These are phyloP conservation scores for Rhodotorula paludigena DNA, from an alignment of 768 basidiomycete species.

Conservation along the genomic window DNA sequence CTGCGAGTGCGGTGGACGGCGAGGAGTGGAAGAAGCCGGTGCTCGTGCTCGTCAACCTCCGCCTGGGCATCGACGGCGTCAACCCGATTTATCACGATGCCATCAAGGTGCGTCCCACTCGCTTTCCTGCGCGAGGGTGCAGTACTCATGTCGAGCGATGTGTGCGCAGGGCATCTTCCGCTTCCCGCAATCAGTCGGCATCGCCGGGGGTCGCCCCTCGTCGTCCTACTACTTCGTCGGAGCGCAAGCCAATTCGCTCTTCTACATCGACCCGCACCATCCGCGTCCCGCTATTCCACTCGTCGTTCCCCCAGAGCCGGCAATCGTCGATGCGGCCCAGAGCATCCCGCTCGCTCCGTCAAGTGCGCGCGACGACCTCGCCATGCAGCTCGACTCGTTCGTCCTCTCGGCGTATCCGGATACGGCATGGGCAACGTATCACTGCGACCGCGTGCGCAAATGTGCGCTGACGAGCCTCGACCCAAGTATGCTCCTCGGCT, in stretches of 20 bases:
- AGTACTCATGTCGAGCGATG: background rate
- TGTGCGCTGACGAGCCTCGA: constrained; percentile 86
- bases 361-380: constrained; percentile 1
- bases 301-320: constrained; percentile 35
- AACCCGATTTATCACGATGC: constrained; percentile 92
- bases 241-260: constrained; percentile 74
- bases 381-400: constrained; percentile 41
- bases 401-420: constrained; percentile 68
- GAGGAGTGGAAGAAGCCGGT: constrained; percentile 71
- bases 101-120: constrained; percentile 60
- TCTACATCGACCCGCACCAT: constrained; percentile 52
- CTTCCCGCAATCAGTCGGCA: constrained; percentile 92
- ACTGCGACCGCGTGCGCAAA: constrained; percentile 93
- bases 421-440: constrained; percentile 77
- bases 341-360: constrained; percentile 1
- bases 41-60: constrained; percentile 74
- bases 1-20: constrained; percentile 51
- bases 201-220: constrained; percentile 92
- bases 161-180: constrained; percentile 67
- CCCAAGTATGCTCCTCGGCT: constrained; percentile 95
- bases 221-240: constrained; percentile 98
- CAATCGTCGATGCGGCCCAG: constrained; percentile 2
- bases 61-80: constrained; percentile 85
- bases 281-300: constrained; percentile 73
- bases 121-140: background rate